Evolutionary conservation across 352 stramenopile species (phyloP).

Genomic region (Bremia lactucae): DNA sequence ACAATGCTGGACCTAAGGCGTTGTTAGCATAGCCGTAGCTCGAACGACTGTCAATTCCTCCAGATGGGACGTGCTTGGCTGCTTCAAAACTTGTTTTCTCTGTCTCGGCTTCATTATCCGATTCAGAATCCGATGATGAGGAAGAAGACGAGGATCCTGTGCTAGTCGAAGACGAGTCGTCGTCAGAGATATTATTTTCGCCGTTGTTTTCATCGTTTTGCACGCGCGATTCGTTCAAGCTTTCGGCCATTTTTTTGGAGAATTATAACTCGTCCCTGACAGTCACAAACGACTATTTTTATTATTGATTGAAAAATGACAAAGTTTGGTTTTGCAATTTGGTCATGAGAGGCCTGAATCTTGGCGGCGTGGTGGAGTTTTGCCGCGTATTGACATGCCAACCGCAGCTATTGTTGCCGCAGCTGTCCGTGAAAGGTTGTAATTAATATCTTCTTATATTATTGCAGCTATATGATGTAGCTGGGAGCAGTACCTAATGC

Average conservation of each 20-base stretch:
- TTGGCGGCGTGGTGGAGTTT: conserved; percentile 71
- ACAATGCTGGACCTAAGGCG: conserved; percentile 14
- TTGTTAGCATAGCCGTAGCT: conserved; percentile 4
- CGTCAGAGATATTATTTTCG: conserved; percentile 59
- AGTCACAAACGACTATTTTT: no score
- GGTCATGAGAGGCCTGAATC: conserved; percentile 63
- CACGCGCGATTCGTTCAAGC: conserved; percentile 14
- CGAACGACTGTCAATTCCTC: conserved; percentile 6
- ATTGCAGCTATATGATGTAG: not conserved
- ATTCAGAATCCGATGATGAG: conserved; percentile 74
- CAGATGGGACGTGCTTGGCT: conserved; percentile 4
- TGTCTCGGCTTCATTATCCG: conserved; percentile 29
- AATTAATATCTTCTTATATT: not conserved
- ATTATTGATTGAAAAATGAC: conserved; percentile 17
- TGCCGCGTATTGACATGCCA: conserved; percentile 57
- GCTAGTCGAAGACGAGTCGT: conserved; percentile 67
- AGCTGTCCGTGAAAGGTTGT: conserved; percentile 71
- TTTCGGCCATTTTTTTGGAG: no score
- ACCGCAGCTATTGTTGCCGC: conserved; percentile 67
- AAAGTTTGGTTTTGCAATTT: conserved; percentile 7
- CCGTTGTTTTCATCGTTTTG: conserved; percentile 31
- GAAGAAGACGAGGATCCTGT: conserved; percentile 69
- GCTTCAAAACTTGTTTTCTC: conserved; percentile 5
- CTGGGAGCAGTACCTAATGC: no score
- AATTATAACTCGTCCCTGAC: no score